Evolutionary conservation across 2,329 filamentous ascomycete genomes (phyloP).

Genomic region (Trichoderma asperellum): DNA sequence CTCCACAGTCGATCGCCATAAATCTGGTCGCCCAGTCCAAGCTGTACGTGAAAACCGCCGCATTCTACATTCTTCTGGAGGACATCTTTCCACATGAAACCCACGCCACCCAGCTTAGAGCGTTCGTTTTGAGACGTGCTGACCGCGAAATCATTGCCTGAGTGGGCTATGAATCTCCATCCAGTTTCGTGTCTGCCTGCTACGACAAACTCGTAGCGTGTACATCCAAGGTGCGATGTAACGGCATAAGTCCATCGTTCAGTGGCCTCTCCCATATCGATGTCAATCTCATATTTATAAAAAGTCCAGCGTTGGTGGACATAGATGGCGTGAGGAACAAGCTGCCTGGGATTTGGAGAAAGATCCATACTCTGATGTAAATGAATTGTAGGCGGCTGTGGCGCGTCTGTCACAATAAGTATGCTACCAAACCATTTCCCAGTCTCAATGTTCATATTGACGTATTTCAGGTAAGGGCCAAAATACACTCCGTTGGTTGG

Average conservation of each 20-base stretch:
- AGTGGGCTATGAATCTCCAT: constrained; percentile 96
- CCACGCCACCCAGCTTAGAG: constrained; percentile 81
- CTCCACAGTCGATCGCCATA: constrained; percentile 96
- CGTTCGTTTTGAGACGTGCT: constrained; percentile 86
- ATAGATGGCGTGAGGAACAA: constrained; percentile 80
- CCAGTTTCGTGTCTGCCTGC: constrained; percentile 86
- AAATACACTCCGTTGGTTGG: constrained; percentile 98
- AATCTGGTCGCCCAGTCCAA: constrained; percentile 91
- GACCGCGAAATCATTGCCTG: constrained; percentile 92
- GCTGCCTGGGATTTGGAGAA: constrained; percentile 87
- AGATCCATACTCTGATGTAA: constrained; percentile 88
- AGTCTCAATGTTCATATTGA: constrained; percentile 94
- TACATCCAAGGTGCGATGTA: constrained; percentile 94
- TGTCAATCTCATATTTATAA: constrained; percentile 89
- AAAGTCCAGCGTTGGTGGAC: constrained; percentile 94
- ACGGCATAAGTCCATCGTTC: constrained; percentile 97
- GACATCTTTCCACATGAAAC: constrained; percentile 99
- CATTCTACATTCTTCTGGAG: constrained; percentile 96
- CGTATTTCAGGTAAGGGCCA: constrained; percentile 91
- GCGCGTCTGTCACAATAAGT: constrained; percentile 85
- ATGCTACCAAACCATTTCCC: constrained; percentile 94
- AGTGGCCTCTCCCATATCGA: constrained; percentile 85
- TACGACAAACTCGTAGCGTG: constrained; percentile 96
- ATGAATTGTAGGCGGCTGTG: constrained; percentile 93
- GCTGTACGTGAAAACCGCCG: constrained; percentile 90